Percentiles rank a stretch among this genome's conserved stretches.
These are phyloP conservation scores for Candida maris DNA, from an alignment of 805 yeast genomes.

Conservation along the genomic window DNA sequence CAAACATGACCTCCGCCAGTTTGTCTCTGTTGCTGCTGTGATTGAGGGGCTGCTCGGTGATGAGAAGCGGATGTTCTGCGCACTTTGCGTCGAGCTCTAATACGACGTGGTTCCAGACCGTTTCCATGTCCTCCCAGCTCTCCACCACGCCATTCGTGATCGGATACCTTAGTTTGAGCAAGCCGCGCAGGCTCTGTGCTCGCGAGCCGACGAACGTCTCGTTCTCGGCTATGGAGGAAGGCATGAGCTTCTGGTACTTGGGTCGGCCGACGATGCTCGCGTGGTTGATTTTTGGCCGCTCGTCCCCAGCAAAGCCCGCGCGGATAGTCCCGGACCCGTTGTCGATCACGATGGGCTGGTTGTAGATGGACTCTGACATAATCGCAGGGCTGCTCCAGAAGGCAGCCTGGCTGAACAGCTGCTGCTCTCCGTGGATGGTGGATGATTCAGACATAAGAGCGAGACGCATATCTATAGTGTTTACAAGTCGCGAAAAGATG, in stretches of 20 bases:
- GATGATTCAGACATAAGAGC: no score
- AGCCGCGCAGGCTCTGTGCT: conserved; percentile 76
- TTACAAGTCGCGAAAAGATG: no score
- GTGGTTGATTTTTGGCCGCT: conserved; percentile 63
- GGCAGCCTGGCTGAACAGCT: no score
- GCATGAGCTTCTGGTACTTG: conserved; percentile 73
- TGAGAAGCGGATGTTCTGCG: conserved; percentile 82
- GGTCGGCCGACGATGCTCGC: conserved; percentile 75
- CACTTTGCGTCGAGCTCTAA: conserved; percentile 41
- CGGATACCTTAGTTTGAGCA: conserved; percentile 69
- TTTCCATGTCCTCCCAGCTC: conserved; percentile 86
- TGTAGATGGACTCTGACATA: conserved; percentile 34
- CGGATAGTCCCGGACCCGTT: conserved; percentile 83
- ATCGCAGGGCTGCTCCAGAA: not conserved
- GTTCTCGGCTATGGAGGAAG: conserved; percentile 54
- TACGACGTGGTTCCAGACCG: conserved; percentile 69
- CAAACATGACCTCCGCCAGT: conserved; percentile 65
- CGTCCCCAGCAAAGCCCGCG: conserved; percentile 93
- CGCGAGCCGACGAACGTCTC: conserved; percentile 70
- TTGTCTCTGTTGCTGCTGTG: conserved; percentile 58
- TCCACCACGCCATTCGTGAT: conserved; percentile 73
- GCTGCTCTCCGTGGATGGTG: no score
- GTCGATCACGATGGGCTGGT: conserved; percentile 76
- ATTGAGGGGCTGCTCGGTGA: conserved; percentile 88
- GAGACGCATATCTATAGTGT: no score